Percentiles rank a stretch among this genome's conserved stretches.
These are phyloP conservation scores for Aspergillaceae sp. DNA, from an alignment of 2,329 filamentous ascomycete species.

Conservation along the genomic window DNA sequence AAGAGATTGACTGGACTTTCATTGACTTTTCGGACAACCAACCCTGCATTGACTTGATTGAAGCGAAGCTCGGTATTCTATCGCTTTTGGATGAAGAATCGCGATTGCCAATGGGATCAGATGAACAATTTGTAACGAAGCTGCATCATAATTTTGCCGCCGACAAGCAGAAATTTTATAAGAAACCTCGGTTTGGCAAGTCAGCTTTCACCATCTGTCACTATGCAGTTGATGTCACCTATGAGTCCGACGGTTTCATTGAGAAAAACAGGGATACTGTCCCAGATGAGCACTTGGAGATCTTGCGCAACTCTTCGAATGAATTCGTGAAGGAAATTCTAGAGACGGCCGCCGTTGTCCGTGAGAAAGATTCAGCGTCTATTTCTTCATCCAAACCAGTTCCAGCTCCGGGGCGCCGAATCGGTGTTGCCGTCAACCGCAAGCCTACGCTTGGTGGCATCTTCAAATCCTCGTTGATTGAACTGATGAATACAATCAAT, in stretches of 20 bases:
- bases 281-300: slow-evolving; percentile 94
- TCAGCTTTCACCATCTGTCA: slow-evolving; percentile 97
- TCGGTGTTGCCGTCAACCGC: slow-evolving; percentile 83
- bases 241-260: slow-evolving; percentile 97
- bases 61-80: slow-evolving; percentile 89
- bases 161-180: slow-evolving; percentile 94
- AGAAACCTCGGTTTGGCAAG: slow-evolving; percentile 96
- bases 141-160: slow-evolving; percentile 85
- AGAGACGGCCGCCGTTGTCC: slow-evolving; percentile 72
- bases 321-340: slow-evolving; percentile 76
- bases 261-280: slow-evolving; percentile 99
- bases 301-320: slow-evolving; percentile 76
- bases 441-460: slow-evolving; percentile 97
- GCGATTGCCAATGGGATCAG: slow-evolving; percentile 89
- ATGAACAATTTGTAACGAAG: slow-evolving; percentile 94
- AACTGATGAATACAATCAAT: slow-evolving; percentile 96
- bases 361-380: slow-evolving; percentile 70
- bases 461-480: slow-evolving; percentile 96
- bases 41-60: slow-evolving; percentile 96
- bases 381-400: slow-evolving; percentile 63
- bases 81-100: slow-evolving; percentile 94
- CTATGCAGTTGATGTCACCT: slow-evolving; percentile 95
- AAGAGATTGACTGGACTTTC: slow-evolving; percentile 98
- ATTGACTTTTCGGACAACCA: slow-evolving; percentile 99
- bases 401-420: slow-evolving; percentile 64